Conservation (phyloP, 495 filamentous ascomycete genomes). For the Lophiotrema nucula region DNA sequence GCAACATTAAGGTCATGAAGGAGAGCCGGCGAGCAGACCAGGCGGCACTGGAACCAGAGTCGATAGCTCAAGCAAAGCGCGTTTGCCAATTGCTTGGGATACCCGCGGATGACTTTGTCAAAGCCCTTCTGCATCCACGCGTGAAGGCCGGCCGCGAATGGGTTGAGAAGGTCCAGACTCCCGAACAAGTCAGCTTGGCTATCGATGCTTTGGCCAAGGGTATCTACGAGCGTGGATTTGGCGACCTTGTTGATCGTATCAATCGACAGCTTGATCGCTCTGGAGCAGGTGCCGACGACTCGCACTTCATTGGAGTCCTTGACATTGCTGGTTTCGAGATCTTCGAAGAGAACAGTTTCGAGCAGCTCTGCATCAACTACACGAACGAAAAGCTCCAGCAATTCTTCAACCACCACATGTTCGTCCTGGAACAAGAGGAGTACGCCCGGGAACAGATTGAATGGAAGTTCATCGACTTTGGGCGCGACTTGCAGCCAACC, state of each 20-base stretch:
- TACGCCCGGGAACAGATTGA: constrained; percentile 98
- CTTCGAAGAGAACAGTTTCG: constrained; percentile 97
- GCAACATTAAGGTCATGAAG: constrained; percentile 84
- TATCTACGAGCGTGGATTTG: constrained; percentile 95
- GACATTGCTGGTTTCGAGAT: constrained; percentile 99
- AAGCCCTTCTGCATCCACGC: constrained; percentile 83
- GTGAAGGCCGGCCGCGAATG: constrained; percentile 96
- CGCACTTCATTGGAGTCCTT: constrained; percentile 93
- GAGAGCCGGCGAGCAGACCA: constrained; percentile 90
- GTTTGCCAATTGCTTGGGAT: constrained; percentile 87
- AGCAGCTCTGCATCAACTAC: constrained; percentile 99
- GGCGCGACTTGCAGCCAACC: constrained; percentile 93
- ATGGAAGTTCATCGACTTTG: constrained; percentile 99
- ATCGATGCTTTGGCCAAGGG: constrained; percentile 94
- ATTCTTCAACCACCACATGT: constrained; percentile 99
- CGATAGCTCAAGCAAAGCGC: constrained; percentile 65
- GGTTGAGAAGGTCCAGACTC: constrained; percentile 97
- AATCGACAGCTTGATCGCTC: constrained; percentile 86
- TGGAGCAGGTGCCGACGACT: constrained; percentile 76
- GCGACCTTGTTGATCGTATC: constrained; percentile 86
- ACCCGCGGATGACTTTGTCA: constrained; percentile 75
- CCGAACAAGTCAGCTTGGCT: constrained; percentile 87
- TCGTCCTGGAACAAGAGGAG: constrained; percentile 97
- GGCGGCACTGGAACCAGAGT: constrained; percentile 73
- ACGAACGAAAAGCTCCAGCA: constrained; percentile 99